These are phyloP conservation scores for Blastobotrys aristatus DNA, from an alignment of 1,139 yeast species.

Conservation along the genomic window DNA sequence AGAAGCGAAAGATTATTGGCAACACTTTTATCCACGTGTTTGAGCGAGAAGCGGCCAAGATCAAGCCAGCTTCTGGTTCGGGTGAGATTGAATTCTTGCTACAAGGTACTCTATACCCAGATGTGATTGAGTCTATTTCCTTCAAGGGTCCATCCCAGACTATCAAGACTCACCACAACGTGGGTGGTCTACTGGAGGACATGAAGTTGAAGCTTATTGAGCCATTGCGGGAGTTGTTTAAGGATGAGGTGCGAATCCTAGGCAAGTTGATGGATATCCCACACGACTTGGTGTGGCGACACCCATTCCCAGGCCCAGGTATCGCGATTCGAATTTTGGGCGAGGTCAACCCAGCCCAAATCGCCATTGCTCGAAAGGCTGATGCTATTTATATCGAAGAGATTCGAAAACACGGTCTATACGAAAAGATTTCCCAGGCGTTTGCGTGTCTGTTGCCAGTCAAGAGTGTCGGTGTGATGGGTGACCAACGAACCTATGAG, in stretches of 20 bases:
- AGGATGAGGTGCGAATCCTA: conserved; percentile 95
- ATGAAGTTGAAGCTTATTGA: conserved; percentile 98
- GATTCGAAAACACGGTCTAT: conserved; percentile 75
- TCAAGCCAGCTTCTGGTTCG: conserved; percentile 76
- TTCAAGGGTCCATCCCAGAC: conserved; percentile 99
- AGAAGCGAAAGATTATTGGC: conserved; percentile 98
- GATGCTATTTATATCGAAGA: conserved; percentile 94
- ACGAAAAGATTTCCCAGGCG: conserved; percentile 92
- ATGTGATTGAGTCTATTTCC: conserved; percentile 95
- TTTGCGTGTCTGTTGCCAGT: conserved; percentile 96
- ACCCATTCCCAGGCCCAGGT: conserved; percentile 99
- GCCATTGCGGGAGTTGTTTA: conserved; percentile 96
- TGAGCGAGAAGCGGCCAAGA: conserved; percentile 91
- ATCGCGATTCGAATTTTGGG: conserved; percentile 97
- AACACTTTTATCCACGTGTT: conserved; percentile 95
- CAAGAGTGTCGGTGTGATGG: conserved; percentile 98
- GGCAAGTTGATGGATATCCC: conserved; percentile 96
- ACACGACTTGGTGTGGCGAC: conserved; percentile 98
- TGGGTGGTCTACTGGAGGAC: conserved; percentile 94
- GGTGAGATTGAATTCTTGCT: conserved; percentile 86
- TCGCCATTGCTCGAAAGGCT: conserved; percentile 95
- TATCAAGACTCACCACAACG: conserved; percentile 98
- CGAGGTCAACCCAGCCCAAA: conserved; percentile 89
- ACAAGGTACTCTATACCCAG: conserved; percentile 98
- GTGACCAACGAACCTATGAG: conserved; percentile 98